Conservation (phyloP, 495 filamentous ascomycete species). For the Acidomyces sp. region DNA sequence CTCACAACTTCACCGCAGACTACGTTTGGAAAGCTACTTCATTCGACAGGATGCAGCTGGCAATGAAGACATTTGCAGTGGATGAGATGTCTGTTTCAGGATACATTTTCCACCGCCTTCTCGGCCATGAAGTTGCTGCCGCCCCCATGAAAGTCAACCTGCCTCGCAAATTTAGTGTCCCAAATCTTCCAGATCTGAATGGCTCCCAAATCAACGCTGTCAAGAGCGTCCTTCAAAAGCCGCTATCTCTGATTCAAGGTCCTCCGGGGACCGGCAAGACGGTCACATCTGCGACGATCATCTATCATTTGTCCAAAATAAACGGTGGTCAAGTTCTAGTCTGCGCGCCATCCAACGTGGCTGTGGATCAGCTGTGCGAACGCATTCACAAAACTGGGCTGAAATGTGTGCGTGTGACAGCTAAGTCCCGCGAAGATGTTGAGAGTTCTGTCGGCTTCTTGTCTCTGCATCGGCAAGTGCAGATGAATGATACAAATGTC, state of each 20-base stretch:
- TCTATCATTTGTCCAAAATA: conserved; percentile 92
- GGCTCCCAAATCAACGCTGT: conserved; percentile 92
- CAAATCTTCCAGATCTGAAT: conserved; percentile 90
- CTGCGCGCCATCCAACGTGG: conserved; percentile 96
- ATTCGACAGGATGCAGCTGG: conserved; percentile 97
- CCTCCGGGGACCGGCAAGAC: conserved; percentile 97
- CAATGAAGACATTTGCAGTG: conserved; percentile 98
- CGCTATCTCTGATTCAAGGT: conserved; percentile 89
- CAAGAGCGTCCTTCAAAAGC: conserved; percentile 86
- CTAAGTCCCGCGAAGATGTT: conserved; percentile 96
- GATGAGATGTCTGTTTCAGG: conserved; percentile 98
- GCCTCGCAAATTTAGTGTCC: conserved; percentile 93
- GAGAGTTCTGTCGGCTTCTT: conserved; percentile 93
- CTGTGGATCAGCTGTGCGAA: conserved; percentile 96
- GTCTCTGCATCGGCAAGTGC: conserved; percentile 91
- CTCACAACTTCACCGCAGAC: conserved; percentile 93
- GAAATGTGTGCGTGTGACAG: conserved; percentile 95
- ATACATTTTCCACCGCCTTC: conserved; percentile 95
- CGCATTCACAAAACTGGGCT: conserved; percentile 89
- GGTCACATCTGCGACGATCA: conserved; percentile 97
- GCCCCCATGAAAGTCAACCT: conserved; percentile 94
- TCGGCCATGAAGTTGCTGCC: conserved; percentile 90
- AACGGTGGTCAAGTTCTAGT: conserved; percentile 91
- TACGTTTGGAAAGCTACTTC: conserved; percentile 99
- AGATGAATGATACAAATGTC: conserved; percentile 89